phyloP scores from a whole-genome alignment of 805 yeast species.

The Osmozyma mogii region DNA sequence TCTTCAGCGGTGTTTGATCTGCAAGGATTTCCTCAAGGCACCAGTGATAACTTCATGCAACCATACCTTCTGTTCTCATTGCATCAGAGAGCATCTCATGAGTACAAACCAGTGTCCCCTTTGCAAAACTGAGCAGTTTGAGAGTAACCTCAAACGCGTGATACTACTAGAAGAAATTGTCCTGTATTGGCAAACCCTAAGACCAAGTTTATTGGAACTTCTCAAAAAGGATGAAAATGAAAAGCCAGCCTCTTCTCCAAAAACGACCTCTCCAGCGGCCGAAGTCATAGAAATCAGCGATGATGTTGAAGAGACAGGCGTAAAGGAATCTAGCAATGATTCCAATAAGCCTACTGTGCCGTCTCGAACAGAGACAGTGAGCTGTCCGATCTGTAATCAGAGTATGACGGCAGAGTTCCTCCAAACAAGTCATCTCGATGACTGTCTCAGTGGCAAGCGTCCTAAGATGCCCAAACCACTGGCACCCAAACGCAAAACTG shows the following conservation, averaged over 20 bases:
- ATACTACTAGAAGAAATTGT: constrained; percentile 66
- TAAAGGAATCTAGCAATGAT: constrained; percentile 5
- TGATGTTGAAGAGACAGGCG: constrained; percentile 2
- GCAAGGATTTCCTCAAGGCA: constrained; percentile 72
- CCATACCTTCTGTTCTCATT: constrained; percentile 83
- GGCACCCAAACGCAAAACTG: constrained; percentile 9
- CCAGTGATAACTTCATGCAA: constrained; percentile 83
- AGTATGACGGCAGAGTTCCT: constrained; percentile 47
- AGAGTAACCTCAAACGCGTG: constrained; percentile 61
- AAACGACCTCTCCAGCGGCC: constrained; percentile 1
- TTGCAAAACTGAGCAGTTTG: constrained; percentile 64
- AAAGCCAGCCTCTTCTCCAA: not conserved
- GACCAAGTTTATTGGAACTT: constrained; percentile 30
- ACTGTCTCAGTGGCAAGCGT: constrained; percentile 39
- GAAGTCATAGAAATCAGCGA: constrained; percentile 14
- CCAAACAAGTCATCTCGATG: constrained; percentile 55
- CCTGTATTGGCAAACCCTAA: constrained; percentile 38
- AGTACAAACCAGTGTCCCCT: constrained; percentile 63
- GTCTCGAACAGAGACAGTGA: constrained; percentile 24
- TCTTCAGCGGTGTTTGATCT: constrained; percentile 72
- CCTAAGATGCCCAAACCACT: not conserved
- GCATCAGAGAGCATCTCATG: constrained; percentile 69
- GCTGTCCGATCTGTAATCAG: constrained; percentile 62
- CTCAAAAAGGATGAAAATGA: constrained; percentile 13
- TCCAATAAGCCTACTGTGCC: constrained; percentile 10